Evolutionary conservation across 1,284 basidiomycete species (phyloP).

Genomic region (Cutaneotrichosporon sp.): DNA sequence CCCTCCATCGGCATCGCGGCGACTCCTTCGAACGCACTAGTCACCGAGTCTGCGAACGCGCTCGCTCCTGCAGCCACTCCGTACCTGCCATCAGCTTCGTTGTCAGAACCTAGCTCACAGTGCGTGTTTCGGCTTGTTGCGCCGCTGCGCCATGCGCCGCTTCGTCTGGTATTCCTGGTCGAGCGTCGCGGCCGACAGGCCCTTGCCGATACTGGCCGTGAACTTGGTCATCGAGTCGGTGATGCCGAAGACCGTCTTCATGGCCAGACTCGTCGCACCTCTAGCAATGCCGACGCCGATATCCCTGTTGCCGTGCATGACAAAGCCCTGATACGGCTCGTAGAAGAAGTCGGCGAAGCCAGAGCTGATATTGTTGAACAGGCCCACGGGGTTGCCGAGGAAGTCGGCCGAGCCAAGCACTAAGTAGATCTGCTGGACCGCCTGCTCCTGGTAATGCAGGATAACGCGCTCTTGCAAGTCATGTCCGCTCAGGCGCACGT

Average conservation of each 20-base stretch:
- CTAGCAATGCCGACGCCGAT: constrained; percentile 96
- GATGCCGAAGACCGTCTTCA: constrained; percentile 97
- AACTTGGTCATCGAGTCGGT: constrained; percentile 96
- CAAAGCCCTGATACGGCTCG: constrained; percentile 95
- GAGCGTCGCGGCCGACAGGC: constrained; percentile 92
- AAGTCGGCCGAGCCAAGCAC: constrained; percentile 97
- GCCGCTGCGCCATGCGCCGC: constrained; percentile 79
- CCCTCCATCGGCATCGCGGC: constrained; percentile 97
- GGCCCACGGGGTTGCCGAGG: constrained; percentile 74
- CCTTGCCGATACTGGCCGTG: constrained; percentile 95
- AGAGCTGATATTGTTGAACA: constrained; percentile 98
- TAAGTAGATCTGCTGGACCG: constrained; percentile 90
- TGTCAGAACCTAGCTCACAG: constrained; percentile 60
- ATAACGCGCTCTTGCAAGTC: constrained; percentile 81
- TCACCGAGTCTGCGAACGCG: constrained; percentile 88
- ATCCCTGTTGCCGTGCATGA: constrained; percentile 96
- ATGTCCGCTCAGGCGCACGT: constrained; percentile 82
- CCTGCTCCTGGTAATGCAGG: constrained; percentile 92
- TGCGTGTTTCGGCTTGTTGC: constrained; percentile 94
- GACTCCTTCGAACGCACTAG: constrained; percentile 93
- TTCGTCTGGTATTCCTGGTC: constrained; percentile 93
- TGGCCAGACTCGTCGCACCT: constrained; percentile 96
- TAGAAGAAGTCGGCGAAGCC: constrained; percentile 99
- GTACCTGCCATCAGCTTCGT: constrained; percentile 59
- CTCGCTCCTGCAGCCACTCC: constrained; percentile 92